phyloP scores from a whole-genome alignment of 2,329 filamentous ascomycete genomes.

The Fusarium ramigenum region DNA sequence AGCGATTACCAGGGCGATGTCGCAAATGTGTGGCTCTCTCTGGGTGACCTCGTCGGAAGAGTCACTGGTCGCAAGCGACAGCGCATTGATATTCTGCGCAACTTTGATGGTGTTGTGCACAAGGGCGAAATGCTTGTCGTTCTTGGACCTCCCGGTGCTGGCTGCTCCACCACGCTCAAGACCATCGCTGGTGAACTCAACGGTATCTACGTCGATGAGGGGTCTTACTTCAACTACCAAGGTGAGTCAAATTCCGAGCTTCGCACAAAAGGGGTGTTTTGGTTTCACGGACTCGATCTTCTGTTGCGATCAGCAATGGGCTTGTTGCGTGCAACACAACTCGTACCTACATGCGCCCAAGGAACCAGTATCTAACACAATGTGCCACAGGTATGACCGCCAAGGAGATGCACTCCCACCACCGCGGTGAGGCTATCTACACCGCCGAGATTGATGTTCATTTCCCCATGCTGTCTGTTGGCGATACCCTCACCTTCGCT shows the following conservation, averaged over 20 bases:
- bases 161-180: slow-evolving; percentile 87
- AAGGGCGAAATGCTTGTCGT: slow-evolving; percentile 81
- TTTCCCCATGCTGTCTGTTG: slow-evolving; percentile 80
- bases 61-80: slow-evolving; percentile 62
- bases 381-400: slow-evolving; percentile 64
- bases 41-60: slow-evolving; percentile 54
- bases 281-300: slow-evolving; percentile 7
- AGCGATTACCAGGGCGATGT: slow-evolving; percentile 79
- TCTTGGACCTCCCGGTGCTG: slow-evolving; percentile 75
- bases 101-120: slow-evolving; percentile 74
- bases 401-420: slow-evolving; percentile 78
- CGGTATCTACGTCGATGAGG: slow-evolving; percentile 76
- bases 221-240: slow-evolving; percentile 84
- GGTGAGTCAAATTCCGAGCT: slow-evolving; percentile 52
- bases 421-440: slow-evolving; percentile 88
- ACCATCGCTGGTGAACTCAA: slow-evolving; percentile 85
- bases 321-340: slow-evolving; percentile 12
- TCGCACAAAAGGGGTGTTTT: not conserved
- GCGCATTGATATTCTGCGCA: slow-evolving; percentile 73
- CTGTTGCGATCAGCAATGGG: slow-evolving; percentile 3
- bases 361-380: slow-evolving; percentile 24
- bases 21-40: slow-evolving; percentile 67
- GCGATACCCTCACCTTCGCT: slow-evolving; percentile 82
- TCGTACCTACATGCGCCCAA: not conserved
- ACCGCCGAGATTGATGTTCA: slow-evolving; percentile 86